Evolutionary conservation across 2,329 filamentous ascomycete genomes (phyloP), one percentile per base, ranked within the genome.

Genomic region (Coniochaeta pulveracea): DNA sequence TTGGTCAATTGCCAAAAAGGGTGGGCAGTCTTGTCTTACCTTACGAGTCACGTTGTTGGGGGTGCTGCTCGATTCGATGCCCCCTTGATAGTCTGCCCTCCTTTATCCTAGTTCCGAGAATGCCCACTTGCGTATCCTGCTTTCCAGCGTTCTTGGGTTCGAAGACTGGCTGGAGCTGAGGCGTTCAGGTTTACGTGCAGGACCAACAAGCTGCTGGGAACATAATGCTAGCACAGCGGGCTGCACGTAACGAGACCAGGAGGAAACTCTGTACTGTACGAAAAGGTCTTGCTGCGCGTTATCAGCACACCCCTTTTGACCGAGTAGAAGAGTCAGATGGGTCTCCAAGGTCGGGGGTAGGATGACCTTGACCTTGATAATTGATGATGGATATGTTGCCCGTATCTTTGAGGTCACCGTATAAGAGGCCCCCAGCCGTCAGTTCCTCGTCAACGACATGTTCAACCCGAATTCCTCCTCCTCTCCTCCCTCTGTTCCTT

Each of bases 1-100:
- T n/a, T n/a, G n/a, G n/a, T n/a, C n/a, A n/a, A n/a, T n/a, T n/a
- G n/a, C n/a, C n/a, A n/a, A n/a, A n/a, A n/a, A n/a, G 6, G 30
- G 30, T 33, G 30, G 23, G 30, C 30, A 23, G 12, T 25, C 12
- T 11, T 33, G 30, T 33, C 30, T 33, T 19, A 33, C 39, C 34
- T 41, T 22, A 33, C 39, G 39, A 49, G 53, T 55, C 50, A 53
- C 47, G 47, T 37, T 48, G 45, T 39, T 39, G 37, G 33, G 35
- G 36, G 33, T 19, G 17, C 18, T 31, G 28, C 28, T 19, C 28
- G n/a, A n/a, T n/a, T n/a, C n/a, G n/a, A n/a, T 33, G 40, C 34
- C 41, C 37, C 40, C 40, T 41, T 41, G 40, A 41, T 31, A 29
- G 31, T 36, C 34, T 23, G 35, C 37, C 18, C 24, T 24, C 35